Percentiles rank a stretch among this genome's conserved stretches.
Conservation (phyloP, 139 green algal genomes). For the Desmodesmus armatus region DNA sequence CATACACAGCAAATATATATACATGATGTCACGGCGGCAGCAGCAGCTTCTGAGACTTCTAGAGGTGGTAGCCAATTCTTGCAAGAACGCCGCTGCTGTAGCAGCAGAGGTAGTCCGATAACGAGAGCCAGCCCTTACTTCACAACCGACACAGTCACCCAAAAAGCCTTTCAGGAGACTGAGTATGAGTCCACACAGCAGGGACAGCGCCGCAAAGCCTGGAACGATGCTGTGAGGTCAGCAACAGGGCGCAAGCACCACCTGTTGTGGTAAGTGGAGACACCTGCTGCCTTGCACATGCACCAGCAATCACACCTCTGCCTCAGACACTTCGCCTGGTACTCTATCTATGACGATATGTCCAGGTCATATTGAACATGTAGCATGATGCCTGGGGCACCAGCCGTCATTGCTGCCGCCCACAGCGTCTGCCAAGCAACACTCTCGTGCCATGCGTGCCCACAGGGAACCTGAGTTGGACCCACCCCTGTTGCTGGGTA, state of each 20-base stretch:
- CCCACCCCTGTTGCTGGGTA: conserved; percentile 62
- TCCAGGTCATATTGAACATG: too few relatives aligned
- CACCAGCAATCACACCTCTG: too few relatives aligned
- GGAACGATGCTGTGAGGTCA: conserved; percentile 46
- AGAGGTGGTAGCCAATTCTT: too few relatives aligned
- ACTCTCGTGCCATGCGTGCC: too few relatives aligned
- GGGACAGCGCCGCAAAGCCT: conserved; percentile 29
- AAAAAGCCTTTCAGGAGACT: conserved; percentile 41
- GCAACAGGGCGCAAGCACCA: conserved; percentile 16
- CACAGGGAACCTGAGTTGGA: conserved; percentile 56
- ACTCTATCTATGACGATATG: too few relatives aligned
- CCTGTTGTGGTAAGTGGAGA: background rate
- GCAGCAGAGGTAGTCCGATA: too few relatives aligned
- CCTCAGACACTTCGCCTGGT: too few relatives aligned
- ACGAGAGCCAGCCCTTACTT: too few relatives aligned
- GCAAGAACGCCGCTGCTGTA: background rate
- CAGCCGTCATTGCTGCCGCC: too few relatives aligned
- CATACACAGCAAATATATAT: background rate
- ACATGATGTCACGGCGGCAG: background rate
- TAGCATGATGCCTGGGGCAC: too few relatives aligned
- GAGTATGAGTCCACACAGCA: conserved; percentile 54
- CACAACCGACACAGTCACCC: conserved; percentile 17
- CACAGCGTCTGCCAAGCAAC: too few relatives aligned
- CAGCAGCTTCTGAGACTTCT: background rate
- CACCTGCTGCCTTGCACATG: background rate